Base-by-base conservation (phyloP, 805 yeast species). In the Kluyveromyces lactis region DNA sequence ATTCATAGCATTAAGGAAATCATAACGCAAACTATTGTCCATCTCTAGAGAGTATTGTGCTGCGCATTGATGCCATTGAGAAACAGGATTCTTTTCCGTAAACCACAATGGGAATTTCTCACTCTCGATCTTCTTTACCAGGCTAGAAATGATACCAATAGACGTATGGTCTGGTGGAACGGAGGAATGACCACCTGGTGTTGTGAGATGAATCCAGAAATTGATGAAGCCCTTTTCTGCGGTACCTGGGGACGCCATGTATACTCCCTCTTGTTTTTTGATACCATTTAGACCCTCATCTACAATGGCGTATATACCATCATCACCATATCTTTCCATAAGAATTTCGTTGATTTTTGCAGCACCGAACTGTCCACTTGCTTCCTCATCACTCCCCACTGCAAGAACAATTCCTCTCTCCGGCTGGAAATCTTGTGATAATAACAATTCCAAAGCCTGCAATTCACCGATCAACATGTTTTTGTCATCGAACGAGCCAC, bases 361-460 rank as follows among this genome's bases (percentile, higher is more conserved):
- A 3, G 92, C 92, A 38, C 90, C 89, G 6, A 64, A 57, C 15
- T 47, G 42, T 4, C 94, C 94, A 27, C 74, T 67, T 28, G 73
- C 70, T 55, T 83, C 94, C 62, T 83, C 94, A 53, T 84, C 92
- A 48, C 72, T 79, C 0, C 94, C 94, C 55, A 79, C 74, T 0
- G 82, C 77, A 3, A 79, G 55, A 18, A 84, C 48, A 17, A 81
- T 56, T 2, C 82, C 70, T 55, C 90, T 72, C 39, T 66, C 52
- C 6, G 85, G 82, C 24, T 51, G 37, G 58, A 68, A 79, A 3
- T 66, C 72, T 11, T 52, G 50, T 28, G 62, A 51, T 24, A 81
- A 52, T 30, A 79, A 56, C 30, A 62, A 58, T 50, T 79, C 83
- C 7, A 73, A 57, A 1, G 85, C 67, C 51, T 81, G 85, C 53